phyloP scores from a whole-genome alignment of 371 early-diverging fungal genomes.

The Zopfochytrium polystomum region DNA sequence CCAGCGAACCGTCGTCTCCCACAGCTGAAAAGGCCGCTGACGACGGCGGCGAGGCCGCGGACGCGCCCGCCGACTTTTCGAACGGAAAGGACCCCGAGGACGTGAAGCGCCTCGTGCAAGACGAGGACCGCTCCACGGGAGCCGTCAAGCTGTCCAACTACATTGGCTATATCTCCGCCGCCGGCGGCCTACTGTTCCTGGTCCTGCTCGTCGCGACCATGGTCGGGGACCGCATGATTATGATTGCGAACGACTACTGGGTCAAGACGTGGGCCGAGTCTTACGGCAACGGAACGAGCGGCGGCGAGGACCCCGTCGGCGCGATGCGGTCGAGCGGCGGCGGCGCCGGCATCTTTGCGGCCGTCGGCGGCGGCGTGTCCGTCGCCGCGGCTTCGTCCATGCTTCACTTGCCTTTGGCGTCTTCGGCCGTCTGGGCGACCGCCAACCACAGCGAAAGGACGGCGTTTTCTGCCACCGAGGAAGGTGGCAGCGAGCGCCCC shows the following conservation, averaged over 20 bases:
- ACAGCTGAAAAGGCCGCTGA: neutral
- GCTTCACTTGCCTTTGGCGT: too few relatives aligned
- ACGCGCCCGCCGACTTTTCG: conserved; percentile 9
- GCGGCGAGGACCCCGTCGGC: neutral
- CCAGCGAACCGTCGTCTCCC: neutral
- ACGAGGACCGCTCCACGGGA: conserved; percentile 37
- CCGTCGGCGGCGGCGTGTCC: too few relatives aligned
- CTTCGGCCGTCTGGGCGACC: too few relatives aligned
- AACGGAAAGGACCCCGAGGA: conserved; percentile 18
- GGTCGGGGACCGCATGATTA: conserved; percentile 14
- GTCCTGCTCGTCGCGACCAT: conserved; percentile 14
- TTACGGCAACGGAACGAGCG: conserved; percentile 10
- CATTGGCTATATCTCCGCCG: conserved; percentile 32
- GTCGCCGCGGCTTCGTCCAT: too few relatives aligned
- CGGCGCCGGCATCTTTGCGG: too few relatives aligned
- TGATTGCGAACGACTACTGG: conserved; percentile 43
- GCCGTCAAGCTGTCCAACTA: conserved; percentile 37
- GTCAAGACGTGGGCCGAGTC: conserved; percentile 45
- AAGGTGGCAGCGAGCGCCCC: too few relatives aligned
- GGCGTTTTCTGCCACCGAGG: too few relatives aligned
- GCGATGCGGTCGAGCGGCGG: too few relatives aligned
- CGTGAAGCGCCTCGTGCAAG: conserved; percentile 33
- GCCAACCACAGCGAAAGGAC: too few relatives aligned
- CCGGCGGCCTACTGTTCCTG: conserved; percentile 43
- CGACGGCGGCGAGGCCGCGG: conserved; percentile 1